phyloP scores from a whole-genome alignment of 192 early-diverging fungal species.

The Obelidium mucronatum region DNA sequence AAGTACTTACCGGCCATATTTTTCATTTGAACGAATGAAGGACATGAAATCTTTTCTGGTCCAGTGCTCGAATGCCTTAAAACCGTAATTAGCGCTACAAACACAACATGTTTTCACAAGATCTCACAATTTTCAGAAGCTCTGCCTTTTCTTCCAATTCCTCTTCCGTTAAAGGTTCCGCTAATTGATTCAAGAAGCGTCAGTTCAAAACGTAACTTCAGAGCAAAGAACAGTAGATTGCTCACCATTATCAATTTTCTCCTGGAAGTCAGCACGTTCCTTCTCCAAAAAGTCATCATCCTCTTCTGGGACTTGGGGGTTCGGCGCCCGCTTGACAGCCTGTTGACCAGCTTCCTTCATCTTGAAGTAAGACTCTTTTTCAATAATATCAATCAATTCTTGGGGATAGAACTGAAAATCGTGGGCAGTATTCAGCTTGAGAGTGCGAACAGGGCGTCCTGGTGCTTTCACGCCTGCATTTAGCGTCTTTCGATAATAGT shows the following conservation, averaged over 20 bases:
- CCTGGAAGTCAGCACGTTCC: conserved; percentile 77
- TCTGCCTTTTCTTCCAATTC: conserved; percentile 79
- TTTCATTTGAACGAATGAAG: conserved; percentile 87
- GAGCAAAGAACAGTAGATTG: not conserved
- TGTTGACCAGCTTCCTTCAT: conserved; percentile 39
- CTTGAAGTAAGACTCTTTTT: conserved; percentile 81
- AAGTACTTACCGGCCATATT: conserved; percentile 72
- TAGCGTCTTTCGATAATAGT: conserved; percentile 91
- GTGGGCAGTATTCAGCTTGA: conserved; percentile 48
- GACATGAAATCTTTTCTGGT: conserved; percentile 85
- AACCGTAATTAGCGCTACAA: not conserved
- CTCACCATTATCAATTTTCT: conserved; percentile 77
- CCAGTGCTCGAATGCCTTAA: conserved; percentile 93
- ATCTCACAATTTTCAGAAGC: conserved; percentile 40
- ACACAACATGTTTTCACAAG: not conserved
- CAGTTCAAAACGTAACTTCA: not conserved
- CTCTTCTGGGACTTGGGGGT: conserved; percentile 24
- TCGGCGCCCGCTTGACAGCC: conserved; percentile 19
- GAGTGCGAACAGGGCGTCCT: conserved; percentile 60
- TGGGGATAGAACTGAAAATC: conserved; percentile 96
- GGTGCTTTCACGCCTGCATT: conserved; percentile 67
- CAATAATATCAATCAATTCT: conserved; percentile 78
- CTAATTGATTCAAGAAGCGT: conserved; percentile 37
- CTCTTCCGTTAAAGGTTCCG: conserved; percentile 90
- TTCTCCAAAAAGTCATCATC: conserved; percentile 55